phyloP scores from a whole-genome alignment of 2,329 filamentous ascomycete species.

The Rachicladosporium sp. region DNA sequence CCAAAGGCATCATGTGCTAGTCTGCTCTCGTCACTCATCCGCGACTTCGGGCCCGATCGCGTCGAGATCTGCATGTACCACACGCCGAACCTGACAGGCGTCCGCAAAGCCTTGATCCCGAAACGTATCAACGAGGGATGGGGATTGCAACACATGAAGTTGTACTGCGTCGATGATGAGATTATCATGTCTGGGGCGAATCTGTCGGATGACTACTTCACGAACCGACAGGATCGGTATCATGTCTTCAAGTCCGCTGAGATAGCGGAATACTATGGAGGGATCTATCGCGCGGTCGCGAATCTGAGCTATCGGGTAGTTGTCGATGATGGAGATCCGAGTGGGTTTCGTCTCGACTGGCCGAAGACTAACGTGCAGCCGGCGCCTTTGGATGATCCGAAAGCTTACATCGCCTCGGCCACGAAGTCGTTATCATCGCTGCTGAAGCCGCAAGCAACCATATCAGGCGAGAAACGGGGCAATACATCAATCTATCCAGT shows the following conservation, averaged over 20 bases:
- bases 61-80: slow-evolving; percentile 97
- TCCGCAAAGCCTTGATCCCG: slow-evolving; percentile 73
- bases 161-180: slow-evolving; percentile 91
- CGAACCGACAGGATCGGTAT: slow-evolving; percentile 87
- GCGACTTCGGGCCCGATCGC: slow-evolving; percentile 69
- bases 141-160: slow-evolving; percentile 98
- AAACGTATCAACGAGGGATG: slow-evolving; percentile 93
- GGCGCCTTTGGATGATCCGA: slow-evolving; percentile 58
- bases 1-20: slow-evolving; percentile 80
- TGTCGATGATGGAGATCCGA: slow-evolving; percentile 38
- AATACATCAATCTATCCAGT: slow-evolving; percentile 76
- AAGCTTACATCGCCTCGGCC: slow-evolving; percentile 57
- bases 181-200: slow-evolving; percentile 95
- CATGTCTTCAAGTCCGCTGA: slow-evolving; percentile 73
- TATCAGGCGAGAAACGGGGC: slow-evolving; percentile 23
- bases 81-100: slow-evolving; percentile 83
- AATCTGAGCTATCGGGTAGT: slow-evolving; percentile 71
- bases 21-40: slow-evolving; percentile 68
- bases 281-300: slow-evolving; percentile 63
- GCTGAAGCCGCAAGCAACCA: slow-evolving; percentile 35
- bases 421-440: slow-evolving; percentile 55
- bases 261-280: slow-evolving; percentile 70
- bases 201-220: slow-evolving; percentile 87
- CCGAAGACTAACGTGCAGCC: slow-evolving; percentile 60
- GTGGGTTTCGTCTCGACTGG: slow-evolving; percentile 54